phyloP scores from a whole-genome alignment of 305 asterid species.

The Fraxinus angustifolia region DNA sequence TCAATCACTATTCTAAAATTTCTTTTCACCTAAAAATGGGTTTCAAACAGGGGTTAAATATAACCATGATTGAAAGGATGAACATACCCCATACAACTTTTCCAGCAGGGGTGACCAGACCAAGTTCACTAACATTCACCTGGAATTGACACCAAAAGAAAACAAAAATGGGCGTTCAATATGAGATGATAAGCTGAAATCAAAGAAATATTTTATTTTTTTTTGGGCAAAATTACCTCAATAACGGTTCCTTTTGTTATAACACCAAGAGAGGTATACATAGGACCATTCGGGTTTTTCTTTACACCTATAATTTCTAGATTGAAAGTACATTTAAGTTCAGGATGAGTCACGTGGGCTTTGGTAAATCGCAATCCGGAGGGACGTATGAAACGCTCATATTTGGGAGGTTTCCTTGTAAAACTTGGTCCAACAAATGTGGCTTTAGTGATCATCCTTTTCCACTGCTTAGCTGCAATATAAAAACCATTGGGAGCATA shows the following conservation, averaged over 20 bases:
- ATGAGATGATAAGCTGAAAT: neutral
- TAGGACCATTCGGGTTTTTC: constrained; percentile 92
- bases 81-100: constrained; percentile 94
- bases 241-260: constrained; percentile 83
- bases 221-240: constrained; percentile 50
- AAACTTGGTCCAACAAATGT: constrained; percentile 91
- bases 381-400: constrained; percentile 93
- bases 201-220: neutral
- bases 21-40: no score
- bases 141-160: constrained; percentile 27
- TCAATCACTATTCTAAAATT: no score
- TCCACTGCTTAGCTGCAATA: constrained; percentile 92
- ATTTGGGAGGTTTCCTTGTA: constrained; percentile 94
- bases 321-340: constrained; percentile 86
- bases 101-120: constrained; percentile 97
- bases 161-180: constrained; percentile 1
- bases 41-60: no score
- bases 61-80: neutral
- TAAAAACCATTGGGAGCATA: neutral
- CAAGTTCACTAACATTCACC: constrained; percentile 95
- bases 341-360: constrained; percentile 93
- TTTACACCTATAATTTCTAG: constrained; percentile 89
- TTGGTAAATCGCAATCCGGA: constrained; percentile 80
- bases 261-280: constrained; percentile 95
- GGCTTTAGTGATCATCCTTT: constrained; percentile 98